A percentile compares a stretch with the other conserved stretches of the same genome.
Evolutionary conservation across 192 early-diverging fungal species (phyloP).

Genomic region (Entomortierella lignicola): DNA sequence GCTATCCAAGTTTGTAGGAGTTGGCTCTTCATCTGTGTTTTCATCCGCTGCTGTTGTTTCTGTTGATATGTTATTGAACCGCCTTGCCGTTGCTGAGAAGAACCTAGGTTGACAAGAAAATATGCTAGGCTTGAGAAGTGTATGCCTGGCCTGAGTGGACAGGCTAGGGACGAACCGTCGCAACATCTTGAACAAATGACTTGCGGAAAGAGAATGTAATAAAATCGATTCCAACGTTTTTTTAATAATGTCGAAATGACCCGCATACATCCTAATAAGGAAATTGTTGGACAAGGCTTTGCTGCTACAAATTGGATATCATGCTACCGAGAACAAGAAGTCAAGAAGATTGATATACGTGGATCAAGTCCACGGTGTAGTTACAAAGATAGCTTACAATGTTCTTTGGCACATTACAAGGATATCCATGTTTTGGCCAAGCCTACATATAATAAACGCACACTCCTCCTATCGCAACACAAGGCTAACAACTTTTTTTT

Average conservation of each 20-base stretch:
- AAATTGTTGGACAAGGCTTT: background rate
- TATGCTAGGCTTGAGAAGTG: slow-evolving; percentile 7
- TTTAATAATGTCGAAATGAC: background rate
- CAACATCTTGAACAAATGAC: slow-evolving; percentile 13
- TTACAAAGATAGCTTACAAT: no score
- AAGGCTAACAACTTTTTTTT: background rate
- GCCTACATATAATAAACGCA: background rate
- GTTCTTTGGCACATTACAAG: no score
- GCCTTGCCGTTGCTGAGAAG: slow-evolving; percentile 30
- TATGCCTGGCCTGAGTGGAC: background rate
- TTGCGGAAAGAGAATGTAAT: background rate
- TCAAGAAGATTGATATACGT: no score
- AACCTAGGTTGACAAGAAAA: slow-evolving; percentile 32
- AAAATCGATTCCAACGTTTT: background rate
- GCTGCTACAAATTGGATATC: no score
- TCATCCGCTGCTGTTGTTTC: background rate
- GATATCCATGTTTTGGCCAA: no score
- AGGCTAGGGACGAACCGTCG: slow-evolving; percentile 7
- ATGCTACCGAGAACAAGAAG: background rate
- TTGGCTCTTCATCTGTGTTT: slow-evolving; percentile 6
- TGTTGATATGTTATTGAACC: background rate
- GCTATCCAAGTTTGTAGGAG: slow-evolving; percentile 25
- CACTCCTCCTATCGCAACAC: background rate
- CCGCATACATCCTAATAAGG: background rate
- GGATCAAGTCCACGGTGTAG: no score